These are phyloP conservation scores for Ogataea methanolica DNA, from an alignment of 805 yeast species.

Conservation along the genomic window DNA sequence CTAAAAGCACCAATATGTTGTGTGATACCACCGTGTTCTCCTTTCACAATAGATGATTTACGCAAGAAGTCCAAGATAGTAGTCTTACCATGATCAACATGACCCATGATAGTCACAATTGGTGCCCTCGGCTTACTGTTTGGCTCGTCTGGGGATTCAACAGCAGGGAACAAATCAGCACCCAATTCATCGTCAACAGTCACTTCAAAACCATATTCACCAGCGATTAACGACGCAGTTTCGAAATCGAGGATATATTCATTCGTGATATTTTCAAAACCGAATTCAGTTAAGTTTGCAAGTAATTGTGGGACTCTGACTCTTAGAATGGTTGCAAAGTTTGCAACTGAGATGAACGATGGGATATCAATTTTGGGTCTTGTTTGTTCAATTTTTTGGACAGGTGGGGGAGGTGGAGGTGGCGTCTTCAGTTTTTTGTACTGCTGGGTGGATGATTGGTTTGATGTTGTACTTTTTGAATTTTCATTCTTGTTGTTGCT, in stretches of 20 bases:
- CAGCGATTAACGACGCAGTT: slow-evolving; percentile 81
- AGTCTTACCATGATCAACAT: slow-evolving; percentile 97
- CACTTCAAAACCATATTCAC: slow-evolving; percentile 77
- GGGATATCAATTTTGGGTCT: slow-evolving; percentile 48
- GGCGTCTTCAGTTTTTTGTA: slow-evolving; percentile 2
- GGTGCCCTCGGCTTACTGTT: slow-evolving; percentile 74
- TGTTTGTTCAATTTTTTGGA: slow-evolving; percentile 1
- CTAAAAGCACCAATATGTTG: slow-evolving; percentile 98
- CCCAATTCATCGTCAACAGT: slow-evolving; percentile 53
- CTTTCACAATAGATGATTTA: slow-evolving; percentile 75
- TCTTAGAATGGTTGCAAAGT: slow-evolving; percentile 66
- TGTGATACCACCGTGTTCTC: slow-evolving; percentile 94
- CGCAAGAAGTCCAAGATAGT: slow-evolving; percentile 85
- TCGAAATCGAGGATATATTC: slow-evolving; percentile 83
- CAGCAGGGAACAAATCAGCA: slow-evolving; percentile 55
- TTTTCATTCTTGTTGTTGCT: not conserved
- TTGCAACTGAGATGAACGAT: slow-evolving; percentile 71
- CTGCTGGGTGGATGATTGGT: not conserved
- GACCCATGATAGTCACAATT: slow-evolving; percentile 97
- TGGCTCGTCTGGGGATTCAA: slow-evolving; percentile 43
- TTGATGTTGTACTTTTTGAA: not conserved
- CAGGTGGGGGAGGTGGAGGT: slow-evolving; percentile 7
- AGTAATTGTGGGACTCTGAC: slow-evolving; percentile 61
- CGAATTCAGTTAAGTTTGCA: slow-evolving; percentile 55
- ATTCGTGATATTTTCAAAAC: slow-evolving; percentile 67